Conservation (phyloP, 2,329 filamentous ascomycete species). For the Microdochium bolleyi region DNA sequence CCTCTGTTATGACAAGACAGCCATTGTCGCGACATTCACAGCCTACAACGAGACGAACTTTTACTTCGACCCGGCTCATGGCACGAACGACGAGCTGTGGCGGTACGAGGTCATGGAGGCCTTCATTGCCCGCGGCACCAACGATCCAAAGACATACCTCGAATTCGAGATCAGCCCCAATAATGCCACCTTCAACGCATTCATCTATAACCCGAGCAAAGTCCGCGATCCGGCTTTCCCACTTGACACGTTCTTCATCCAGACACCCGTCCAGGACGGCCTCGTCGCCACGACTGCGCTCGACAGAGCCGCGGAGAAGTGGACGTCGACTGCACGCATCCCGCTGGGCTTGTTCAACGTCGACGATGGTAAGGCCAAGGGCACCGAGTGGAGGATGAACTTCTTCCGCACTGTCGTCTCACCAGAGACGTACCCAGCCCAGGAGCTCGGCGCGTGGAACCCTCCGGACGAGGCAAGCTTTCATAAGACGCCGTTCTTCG, state of each 20-base stretch:
- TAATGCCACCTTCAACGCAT: slow-evolving; percentile 42
- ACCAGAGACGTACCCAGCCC: slow-evolving; percentile 32
- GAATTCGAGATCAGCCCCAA: slow-evolving; percentile 43
- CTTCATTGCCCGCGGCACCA: slow-evolving; percentile 35
- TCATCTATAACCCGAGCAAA: slow-evolving; percentile 42
- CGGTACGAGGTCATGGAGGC: slow-evolving; percentile 43
- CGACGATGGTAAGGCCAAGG: slow-evolving; percentile 29
- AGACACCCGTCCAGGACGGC: slow-evolving; percentile 33
- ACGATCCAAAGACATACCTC: slow-evolving; percentile 38
- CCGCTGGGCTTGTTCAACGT: slow-evolving; percentile 43
- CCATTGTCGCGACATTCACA: slow-evolving; percentile 32
- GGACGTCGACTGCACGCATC: slow-evolving; percentile 31
- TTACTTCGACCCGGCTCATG: slow-evolving; percentile 32
- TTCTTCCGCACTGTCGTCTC: slow-evolving; percentile 39
- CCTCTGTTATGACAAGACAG: slow-evolving; percentile 34
- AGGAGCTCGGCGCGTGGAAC: slow-evolving; percentile 36
- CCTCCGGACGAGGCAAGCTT: slow-evolving; percentile 36
- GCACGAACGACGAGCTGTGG: slow-evolving; percentile 38
- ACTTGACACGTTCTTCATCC: slow-evolving; percentile 34
- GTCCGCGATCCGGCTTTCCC: slow-evolving; percentile 28
- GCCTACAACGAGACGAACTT: slow-evolving; percentile 37
- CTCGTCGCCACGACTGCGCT: slow-evolving; percentile 30
- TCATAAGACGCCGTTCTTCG: slow-evolving; percentile 37
- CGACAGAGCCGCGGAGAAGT: slow-evolving; percentile 24
- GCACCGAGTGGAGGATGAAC: slow-evolving; percentile 42